phyloP scores from a whole-genome alignment of 768 basidiomycete species.

The Podaxis sp. region DNA sequence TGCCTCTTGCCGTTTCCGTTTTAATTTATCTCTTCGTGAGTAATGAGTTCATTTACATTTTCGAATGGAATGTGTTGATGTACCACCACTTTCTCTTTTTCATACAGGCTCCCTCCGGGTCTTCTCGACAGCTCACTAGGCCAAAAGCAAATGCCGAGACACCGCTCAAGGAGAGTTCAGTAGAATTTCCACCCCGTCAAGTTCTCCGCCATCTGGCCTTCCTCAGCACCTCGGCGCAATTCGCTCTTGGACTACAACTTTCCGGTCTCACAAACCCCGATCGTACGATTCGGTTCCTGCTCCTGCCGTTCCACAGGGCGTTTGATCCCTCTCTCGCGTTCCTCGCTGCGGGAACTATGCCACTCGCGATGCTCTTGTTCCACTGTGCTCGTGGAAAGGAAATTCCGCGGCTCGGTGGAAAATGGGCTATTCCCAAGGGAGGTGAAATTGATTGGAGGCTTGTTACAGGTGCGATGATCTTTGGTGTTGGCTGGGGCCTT shows the following conservation, averaged over 20 bases:
- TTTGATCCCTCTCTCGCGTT: constrained; percentile 59
- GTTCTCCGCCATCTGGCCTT: constrained; percentile 37
- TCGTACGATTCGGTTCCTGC: constrained; percentile 51
- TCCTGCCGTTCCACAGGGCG: constrained; percentile 43
- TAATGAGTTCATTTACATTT: neutral
- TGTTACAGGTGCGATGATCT: constrained; percentile 49
- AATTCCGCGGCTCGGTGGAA: constrained; percentile 41
- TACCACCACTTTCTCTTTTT: neutral
- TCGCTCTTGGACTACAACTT: constrained; percentile 52
- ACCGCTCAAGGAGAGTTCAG: constrained; percentile 13
- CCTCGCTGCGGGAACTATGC: constrained; percentile 52
- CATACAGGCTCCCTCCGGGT: neutral
- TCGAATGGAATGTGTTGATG: neutral
- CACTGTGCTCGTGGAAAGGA: constrained; percentile 36
- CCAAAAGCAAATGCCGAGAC: constrained; percentile 13
- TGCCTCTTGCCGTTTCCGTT: constrained; percentile 35
- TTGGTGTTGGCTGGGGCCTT: constrained; percentile 64
- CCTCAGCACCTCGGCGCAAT: constrained; percentile 44
- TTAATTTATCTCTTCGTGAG: constrained; percentile 22
- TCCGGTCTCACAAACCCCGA: constrained; percentile 50
- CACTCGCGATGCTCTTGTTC: constrained; percentile 43
- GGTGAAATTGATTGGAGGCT: constrained; percentile 43
- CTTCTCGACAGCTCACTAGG: constrained; percentile 7
- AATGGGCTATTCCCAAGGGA: constrained; percentile 39
- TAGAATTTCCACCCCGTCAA: constrained; percentile 14